Percentiles rank a stretch among this genome's conserved stretches.
Conservation (phyloP, 176 grass and related monocot genomes). For the Lolium rigidum region DNA sequence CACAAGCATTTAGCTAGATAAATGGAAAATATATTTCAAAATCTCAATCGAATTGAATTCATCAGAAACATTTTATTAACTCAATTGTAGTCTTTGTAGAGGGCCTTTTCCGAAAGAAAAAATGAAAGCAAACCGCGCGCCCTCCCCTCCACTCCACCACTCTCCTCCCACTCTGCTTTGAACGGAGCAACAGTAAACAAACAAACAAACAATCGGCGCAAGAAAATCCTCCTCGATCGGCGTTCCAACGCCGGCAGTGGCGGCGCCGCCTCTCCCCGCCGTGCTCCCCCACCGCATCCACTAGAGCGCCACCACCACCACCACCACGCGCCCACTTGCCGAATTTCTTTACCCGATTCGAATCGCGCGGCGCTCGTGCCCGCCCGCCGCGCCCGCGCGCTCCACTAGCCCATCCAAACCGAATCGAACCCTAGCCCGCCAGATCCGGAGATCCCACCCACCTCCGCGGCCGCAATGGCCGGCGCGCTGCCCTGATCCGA, state of each 20-base stretch:
- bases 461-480: conserved; percentile 21
- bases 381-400: background rate
- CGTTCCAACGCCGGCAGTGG: background rate
- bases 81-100: background rate
- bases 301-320: background rate
- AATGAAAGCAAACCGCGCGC: background rate
- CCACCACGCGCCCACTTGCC: conserved; percentile 13
- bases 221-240: background rate
- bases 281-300: background rate
- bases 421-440: conserved; percentile 16
- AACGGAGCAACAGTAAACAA: background rate
- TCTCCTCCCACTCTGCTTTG: background rate
- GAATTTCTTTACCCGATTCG: background rate
- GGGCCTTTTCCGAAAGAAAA: background rate
- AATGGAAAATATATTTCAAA: no score
- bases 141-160: background rate
- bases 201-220: background rate
- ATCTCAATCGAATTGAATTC: no score
- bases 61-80: no score
- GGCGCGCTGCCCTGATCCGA: conserved; percentile 35
- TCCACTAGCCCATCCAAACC: background rate
- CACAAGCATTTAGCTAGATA: no score
- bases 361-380: background rate
- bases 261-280: background rate
- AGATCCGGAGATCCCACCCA: conserved; percentile 36